These are phyloP conservation scores for Fusarium nelsonii DNA, from an alignment of 2,329 filamentous ascomycete genomes.

Conservation along the genomic window DNA sequence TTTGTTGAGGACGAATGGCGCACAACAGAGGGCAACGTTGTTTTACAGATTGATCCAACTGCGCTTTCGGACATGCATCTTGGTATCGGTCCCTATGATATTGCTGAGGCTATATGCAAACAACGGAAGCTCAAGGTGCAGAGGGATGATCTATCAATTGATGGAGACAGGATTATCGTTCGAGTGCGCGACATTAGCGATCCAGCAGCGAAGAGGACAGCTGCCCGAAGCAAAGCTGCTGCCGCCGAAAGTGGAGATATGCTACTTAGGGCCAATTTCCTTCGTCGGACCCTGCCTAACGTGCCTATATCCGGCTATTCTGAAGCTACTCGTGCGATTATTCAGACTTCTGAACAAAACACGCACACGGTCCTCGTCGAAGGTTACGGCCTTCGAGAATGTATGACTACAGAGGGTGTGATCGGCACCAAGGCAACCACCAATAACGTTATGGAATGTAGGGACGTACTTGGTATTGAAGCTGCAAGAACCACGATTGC, in stretches of 20 bases:
- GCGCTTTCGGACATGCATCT: slow-evolving; percentile 85
- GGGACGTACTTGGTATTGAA: slow-evolving; percentile 92
- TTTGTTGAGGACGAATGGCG: slow-evolving; percentile 92
- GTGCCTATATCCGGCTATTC: slow-evolving; percentile 93
- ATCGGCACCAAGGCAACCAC: slow-evolving; percentile 79
- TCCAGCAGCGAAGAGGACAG: slow-evolving; percentile 60
- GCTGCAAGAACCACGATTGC: slow-evolving; percentile 92
- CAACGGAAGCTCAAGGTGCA: slow-evolving; percentile 87
- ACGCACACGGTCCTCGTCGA: slow-evolving; percentile 86
- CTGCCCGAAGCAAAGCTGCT: slow-evolving; percentile 59
- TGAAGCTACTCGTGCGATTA: slow-evolving; percentile 86
- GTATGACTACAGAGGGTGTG: slow-evolving; percentile 94
- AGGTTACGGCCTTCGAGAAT: slow-evolving; percentile 89
- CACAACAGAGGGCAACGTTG: slow-evolving; percentile 79
- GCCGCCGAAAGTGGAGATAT: slow-evolving; percentile 61
- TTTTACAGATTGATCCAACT: slow-evolving; percentile 83
- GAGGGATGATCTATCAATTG: slow-evolving; percentile 72
- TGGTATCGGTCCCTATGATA: slow-evolving; percentile 79
- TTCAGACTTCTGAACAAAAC: slow-evolving; percentile 79
- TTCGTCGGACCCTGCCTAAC: slow-evolving; percentile 83
- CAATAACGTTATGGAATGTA: slow-evolving; percentile 92
- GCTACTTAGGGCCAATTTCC: slow-evolving; percentile 83
- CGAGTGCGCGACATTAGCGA: slow-evolving; percentile 71
- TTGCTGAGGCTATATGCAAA: slow-evolving; percentile 79
- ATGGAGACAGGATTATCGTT: slow-evolving; percentile 76